phyloP scores from a whole-genome alignment of 805 yeast genomes.

The Pichia ethanolica region DNA sequence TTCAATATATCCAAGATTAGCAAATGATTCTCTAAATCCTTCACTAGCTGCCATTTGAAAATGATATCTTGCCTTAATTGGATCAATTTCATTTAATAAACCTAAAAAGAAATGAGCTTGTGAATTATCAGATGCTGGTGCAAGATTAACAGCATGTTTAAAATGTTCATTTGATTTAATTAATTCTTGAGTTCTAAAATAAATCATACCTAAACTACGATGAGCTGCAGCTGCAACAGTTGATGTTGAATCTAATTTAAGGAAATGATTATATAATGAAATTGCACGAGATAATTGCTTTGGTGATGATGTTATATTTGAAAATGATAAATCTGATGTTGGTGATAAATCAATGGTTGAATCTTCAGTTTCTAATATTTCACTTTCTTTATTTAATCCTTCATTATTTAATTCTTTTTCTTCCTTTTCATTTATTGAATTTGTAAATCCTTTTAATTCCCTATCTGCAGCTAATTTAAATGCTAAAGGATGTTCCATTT shows the following conservation, averaged over 20 bases:
- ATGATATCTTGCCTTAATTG: conserved; percentile 58
- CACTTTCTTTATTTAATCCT: not conserved
- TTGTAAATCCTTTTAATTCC: conserved; percentile 31
- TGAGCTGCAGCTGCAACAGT: conserved; percentile 65
- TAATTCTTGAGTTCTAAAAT: conserved; percentile 48
- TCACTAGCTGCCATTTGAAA: conserved; percentile 69
- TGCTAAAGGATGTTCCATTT: conserved; percentile 62
- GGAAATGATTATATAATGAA: conserved; percentile 49
- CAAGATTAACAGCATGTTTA: conserved; percentile 50
- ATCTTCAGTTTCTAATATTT: not conserved
- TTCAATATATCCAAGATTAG: conserved; percentile 71
- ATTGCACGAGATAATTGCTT: conserved; percentile 41
- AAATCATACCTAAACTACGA: conserved; percentile 54
- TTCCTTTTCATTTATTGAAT: not conserved
- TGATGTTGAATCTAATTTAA: conserved; percentile 50
- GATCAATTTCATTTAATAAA: conserved; percentile 58
- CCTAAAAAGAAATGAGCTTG: conserved; percentile 76
- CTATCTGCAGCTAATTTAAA: conserved; percentile 76
- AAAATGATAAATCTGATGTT: conserved; percentile 8
- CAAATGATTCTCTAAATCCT: conserved; percentile 73
- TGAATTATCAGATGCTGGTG: conserved; percentile 57
- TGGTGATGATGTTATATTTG: conserved; percentile 8
- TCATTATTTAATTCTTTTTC: conserved; percentile 27
- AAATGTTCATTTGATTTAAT: conserved; percentile 49
- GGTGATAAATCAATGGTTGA: conserved; percentile 18